Evolutionary conservation across 2,329 filamentous ascomycete species (phyloP), one percentile per base, ranked within the genome.

Genomic region (Mycogone perniciosa): DNA sequence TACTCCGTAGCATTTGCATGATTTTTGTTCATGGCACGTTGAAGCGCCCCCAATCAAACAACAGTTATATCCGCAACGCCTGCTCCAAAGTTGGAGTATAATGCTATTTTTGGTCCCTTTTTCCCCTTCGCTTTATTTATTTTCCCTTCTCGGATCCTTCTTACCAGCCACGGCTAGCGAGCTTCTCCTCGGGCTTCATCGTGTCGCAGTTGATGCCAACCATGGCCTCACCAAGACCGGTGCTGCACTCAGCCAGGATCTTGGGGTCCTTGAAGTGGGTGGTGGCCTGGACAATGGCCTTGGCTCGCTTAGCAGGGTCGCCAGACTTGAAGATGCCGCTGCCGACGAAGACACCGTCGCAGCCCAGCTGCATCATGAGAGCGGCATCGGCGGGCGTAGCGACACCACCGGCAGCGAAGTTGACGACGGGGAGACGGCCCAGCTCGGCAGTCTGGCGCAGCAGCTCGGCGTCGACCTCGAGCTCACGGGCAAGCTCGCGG

Each of bases 351-450:
- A 99, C 93, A 52, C 93, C 93, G 65, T 99, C 93, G 66, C 93
- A 97, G 54, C 93, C 93, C 57, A 99, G 76, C 77, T 97, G 92
- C 93, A 99, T 99, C 92, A 99, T 74, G 54, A 99, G 76, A 2
- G 93, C 93, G 0, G 93, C 93, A 71, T 99, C 93, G 0, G 93
- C 93, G 0, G 93, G 93, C 1, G 93, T 99, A n/a, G 93, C 93
- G n/a, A 99, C 88, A 52, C 93, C 93, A n/a, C 93, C 93, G 4
- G 93, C 93, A 0, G 93, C 93, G 62, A 99, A 97, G 77, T 97
- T 97, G 57, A 99, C 93, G 0, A 97, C 92, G 2, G 93, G 93
- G 49, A 99, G 76, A 46, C 93, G 80, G 40, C 90, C 90, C 57
- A 95, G 77, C 75, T 90, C 83, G 1, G 90, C 92, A 0, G 89